Evolutionary conservation across 768 basidiomycete genomes (phyloP), one percentile per base, ranked within the genome.

Genomic region (Austroboletus festivus): DNA sequence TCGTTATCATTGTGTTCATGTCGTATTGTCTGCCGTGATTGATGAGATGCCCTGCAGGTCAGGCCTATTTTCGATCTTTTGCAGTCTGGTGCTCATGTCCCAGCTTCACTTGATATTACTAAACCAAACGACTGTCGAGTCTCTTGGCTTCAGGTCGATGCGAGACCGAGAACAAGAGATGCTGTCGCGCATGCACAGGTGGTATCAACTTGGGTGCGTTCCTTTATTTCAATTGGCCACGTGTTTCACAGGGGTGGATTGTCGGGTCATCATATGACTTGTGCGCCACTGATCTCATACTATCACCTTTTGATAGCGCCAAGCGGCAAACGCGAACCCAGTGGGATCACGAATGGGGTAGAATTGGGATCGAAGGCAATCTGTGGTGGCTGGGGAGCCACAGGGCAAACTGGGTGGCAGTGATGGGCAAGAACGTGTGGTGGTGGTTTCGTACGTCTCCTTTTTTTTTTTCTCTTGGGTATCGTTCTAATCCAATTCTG

Each of bases 311-410:
- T 42, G n/a, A 35, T 62, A 86, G 85, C 20, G 77, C 71, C 3
- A 85, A 78, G 52, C 69, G 68, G 28, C 65, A 60, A 28, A 77
- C 73, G 16, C 62, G 59, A 37, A 65, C 60, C 30, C 65, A 73
- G 38, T 94, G 89, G 85, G 81, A 91, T 54, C 67, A 69, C 21
- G 92, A 94, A 58, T 97, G 89, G 88, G 93, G 93, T 0, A 67
- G 73, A 23, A 71, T 88, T 1, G 72, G 75, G 7, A 79, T 73
- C 24, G 93, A 94, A 60, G 92, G 87, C 0, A 84, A 93, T 61
- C 67, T 94, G 7, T 97, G 93, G 93, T 90, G 86, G 83, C 68
- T 81, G 30, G 93, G 88, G 22, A 79, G 74, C 53, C 51, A 56
- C 38, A 64, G 73, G 42, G 71, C 68, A 37, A 85, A 84, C 54